Base-by-base conservation (phyloP, 1,284 basidiomycete species). In the Leccinum variabile region DNA sequence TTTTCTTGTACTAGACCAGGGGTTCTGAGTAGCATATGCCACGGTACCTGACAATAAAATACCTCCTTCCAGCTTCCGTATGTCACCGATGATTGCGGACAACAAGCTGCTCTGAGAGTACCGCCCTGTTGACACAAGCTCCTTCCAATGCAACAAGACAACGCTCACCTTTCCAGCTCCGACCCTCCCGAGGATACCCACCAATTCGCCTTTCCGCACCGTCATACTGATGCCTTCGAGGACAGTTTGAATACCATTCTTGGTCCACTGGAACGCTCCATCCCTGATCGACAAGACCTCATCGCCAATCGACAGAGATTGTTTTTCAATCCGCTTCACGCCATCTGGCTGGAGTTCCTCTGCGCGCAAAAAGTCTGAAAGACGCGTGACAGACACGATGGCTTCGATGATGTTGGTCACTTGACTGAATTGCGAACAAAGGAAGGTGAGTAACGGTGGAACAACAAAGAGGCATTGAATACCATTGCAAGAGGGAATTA, bases 11-110 rank as follows among this genome's bases (percentile, higher is more conserved):
- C n/a, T n/a, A n/a, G 67, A 88, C 92, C 95, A 98, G 37, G 95
- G 92, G 69, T 89, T 91, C 72, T 98, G 96, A 30, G 89, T 86
- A 14, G 93, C 94, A 77, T 97, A 98, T 0, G 95, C 89, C n/a
- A 97, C 80, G 9, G 80, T 86, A 1, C 95, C 95, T 18, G 81
- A 82, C 0, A 97, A 69, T 0, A 80, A 79, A 1, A 96, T 85
- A 14, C 84, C 80, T 2, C 96, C 96, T 32, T 93, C 89, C 5
- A 77, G 78, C 56, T 89, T 85, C 22, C 80, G 82, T 94, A 98
- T 96, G 67, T 97, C 95, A 4, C 96, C 96, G 53, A 96, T 85
- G 58, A 94, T 87, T 1, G 90, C 89, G 1, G 87, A 88, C 54
- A 92, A 68, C 53, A 93, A 74, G 69, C 89, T 91, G 11, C 87